Conservation (phyloP, 2,329 filamentous ascomycete genomes). For the Monosporascus sp. region DNA sequence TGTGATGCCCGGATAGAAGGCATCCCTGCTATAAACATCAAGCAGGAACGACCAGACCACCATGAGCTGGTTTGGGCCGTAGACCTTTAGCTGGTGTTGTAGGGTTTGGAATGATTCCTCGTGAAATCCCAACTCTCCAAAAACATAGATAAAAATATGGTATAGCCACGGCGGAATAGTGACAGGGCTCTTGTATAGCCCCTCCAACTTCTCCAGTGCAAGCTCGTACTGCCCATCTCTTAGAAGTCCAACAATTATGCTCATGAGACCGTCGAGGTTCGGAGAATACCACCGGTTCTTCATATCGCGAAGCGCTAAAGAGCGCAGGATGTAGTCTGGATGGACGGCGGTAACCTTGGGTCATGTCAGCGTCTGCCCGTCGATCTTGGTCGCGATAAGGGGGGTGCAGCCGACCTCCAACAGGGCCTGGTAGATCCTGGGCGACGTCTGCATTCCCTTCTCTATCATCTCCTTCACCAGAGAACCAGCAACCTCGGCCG, state of each 20-base stretch:
- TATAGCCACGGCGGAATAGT: slow-evolving; percentile 67
- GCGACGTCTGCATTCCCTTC: slow-evolving; percentile 57
- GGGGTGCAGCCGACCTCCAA: slow-evolving; percentile 13
- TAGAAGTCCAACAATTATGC: slow-evolving; percentile 67
- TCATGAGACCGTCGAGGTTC: slow-evolving; percentile 57
- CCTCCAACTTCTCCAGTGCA: slow-evolving; percentile 65
- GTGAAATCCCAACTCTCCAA: slow-evolving; percentile 67
- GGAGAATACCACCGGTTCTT: slow-evolving; percentile 65
- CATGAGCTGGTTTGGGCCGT: slow-evolving; percentile 35
- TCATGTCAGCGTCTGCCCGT: slow-evolving; percentile 9
- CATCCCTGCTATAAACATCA: slow-evolving; percentile 63
- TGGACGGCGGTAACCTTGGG: slow-evolving; percentile 68
- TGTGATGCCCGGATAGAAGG: slow-evolving; percentile 58
- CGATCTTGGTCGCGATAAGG: slow-evolving; percentile 1
- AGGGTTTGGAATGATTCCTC: slow-evolving; percentile 72
- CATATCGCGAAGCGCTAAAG: slow-evolving; percentile 68
- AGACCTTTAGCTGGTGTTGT: slow-evolving; percentile 44
- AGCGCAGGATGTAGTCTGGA: slow-evolving; percentile 74
- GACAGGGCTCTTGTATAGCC: slow-evolving; percentile 54
- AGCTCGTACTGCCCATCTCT: slow-evolving; percentile 80
- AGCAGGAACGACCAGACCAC: slow-evolving; percentile 67
- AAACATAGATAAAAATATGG: slow-evolving; percentile 68
- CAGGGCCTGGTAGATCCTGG: slow-evolving; percentile 64
- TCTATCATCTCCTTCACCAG: slow-evolving; percentile 70
- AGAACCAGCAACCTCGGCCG: slow-evolving; percentile 53